Conservation (phyloP, 2,329 filamentous ascomycete genomes). For the Sclerotinia glacialis region DNA sequence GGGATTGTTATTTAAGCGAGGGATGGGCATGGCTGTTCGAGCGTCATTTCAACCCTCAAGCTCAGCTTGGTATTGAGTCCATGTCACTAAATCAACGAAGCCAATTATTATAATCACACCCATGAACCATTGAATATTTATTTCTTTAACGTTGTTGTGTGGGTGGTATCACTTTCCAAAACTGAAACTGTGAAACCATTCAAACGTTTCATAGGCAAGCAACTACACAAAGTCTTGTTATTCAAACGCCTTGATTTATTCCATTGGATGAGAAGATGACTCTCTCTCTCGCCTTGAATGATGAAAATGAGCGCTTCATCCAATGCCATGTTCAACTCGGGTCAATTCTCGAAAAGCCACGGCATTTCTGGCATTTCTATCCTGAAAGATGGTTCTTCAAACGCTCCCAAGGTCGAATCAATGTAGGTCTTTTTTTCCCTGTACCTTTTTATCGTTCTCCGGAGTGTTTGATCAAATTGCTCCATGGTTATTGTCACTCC, state of each 20-base stretch:
- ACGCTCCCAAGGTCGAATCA: background rate
- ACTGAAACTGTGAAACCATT: slow-evolving; percentile 17
- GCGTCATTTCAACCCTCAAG: too few species aligned
- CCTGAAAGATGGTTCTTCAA: background rate
- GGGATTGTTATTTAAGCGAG: background rate
- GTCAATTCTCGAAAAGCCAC: background rate
- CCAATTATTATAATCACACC: slow-evolving; percentile 12
- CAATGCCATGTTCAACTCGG: background rate
- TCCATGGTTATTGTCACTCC: background rate
- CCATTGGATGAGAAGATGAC: slow-evolving; percentile 1
- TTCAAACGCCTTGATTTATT: background rate
- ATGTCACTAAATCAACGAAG: too few species aligned
- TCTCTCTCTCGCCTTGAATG: background rate
- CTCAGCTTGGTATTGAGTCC: too few species aligned
- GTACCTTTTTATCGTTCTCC: background rate
- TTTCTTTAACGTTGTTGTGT: too few species aligned
- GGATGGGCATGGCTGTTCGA: too few species aligned
- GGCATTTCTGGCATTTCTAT: background rate
- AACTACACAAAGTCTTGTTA: background rate
- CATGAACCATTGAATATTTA: background rate
- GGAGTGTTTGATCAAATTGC: slow-evolving; percentile 1
- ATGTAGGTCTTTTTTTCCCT: background rate
- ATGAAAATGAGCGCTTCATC: slow-evolving; percentile 4
- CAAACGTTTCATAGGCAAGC: slow-evolving; percentile 9
- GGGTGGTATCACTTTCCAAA: too few species aligned